These are phyloP conservation scores for Suhomyces panamericanus DNA, from an alignment of 1,139 yeast genomes.

Conservation along the genomic window DNA sequence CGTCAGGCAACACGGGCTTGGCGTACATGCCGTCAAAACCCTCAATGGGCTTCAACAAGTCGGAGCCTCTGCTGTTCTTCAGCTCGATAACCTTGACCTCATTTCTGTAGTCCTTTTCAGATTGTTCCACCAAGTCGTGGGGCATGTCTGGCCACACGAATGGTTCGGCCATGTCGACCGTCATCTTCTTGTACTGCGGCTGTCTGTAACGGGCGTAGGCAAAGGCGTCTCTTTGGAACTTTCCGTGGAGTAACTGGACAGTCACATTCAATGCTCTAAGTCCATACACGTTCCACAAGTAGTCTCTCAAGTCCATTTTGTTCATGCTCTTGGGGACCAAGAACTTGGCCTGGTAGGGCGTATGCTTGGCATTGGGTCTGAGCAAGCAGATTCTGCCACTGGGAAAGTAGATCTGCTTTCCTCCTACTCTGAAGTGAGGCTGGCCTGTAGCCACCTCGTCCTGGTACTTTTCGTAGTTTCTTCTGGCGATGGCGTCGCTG, in stretches of 20 bases:
- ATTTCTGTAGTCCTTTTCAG: slow-evolving; percentile 25
- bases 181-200: slow-evolving; percentile 90
- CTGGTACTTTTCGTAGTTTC: slow-evolving; percentile 46
- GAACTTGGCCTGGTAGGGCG: slow-evolving; percentile 94
- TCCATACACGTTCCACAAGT: slow-evolving; percentile 83
- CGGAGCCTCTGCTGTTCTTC: slow-evolving; percentile 58
- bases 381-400: slow-evolving; percentile 75
- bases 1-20: slow-evolving; percentile 67
- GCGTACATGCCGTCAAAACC: slow-evolving; percentile 80
- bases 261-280: slow-evolving; percentile 85
- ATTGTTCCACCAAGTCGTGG: slow-evolving; percentile 24
- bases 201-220: slow-evolving; percentile 72
- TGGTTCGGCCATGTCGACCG: slow-evolving; percentile 90
- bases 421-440: slow-evolving; percentile 83
- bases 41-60: slow-evolving; percentile 61
- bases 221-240: slow-evolving; percentile 58
- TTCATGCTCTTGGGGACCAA: slow-evolving; percentile 89
- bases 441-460: slow-evolving; percentile 60
- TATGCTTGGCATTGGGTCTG: slow-evolving; percentile 89
- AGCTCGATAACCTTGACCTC: slow-evolving; percentile 30
- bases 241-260: slow-evolving; percentile 78
- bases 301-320: slow-evolving; percentile 88
- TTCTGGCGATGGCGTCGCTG: slow-evolving; percentile 40
- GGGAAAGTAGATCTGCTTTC: slow-evolving; percentile 72
- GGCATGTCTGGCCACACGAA: slow-evolving; percentile 87